A percentile compares a stretch with the other conserved stretches of the same genome.
Evolutionary conservation across 2,329 filamentous ascomycete species (phyloP).

Genomic region (Tolypocladium ophioglossoides): DNA sequence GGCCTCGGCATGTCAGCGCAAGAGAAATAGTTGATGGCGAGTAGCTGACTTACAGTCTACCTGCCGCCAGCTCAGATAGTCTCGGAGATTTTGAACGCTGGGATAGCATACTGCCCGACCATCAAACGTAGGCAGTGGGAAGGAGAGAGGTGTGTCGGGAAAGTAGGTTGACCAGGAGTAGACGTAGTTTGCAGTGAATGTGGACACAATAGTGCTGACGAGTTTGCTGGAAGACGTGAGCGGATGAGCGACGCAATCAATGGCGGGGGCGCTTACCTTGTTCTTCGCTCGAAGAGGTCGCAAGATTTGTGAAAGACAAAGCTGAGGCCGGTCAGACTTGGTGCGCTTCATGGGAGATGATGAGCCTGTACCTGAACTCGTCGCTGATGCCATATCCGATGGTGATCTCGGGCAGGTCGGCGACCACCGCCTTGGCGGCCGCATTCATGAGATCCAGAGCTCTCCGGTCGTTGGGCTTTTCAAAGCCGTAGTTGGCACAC

Average conservation of each 20-base stretch:
- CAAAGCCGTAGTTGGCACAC: slow-evolving; percentile 71
- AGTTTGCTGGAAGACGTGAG: slow-evolving; percentile 55
- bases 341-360: neutral
- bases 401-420: slow-evolving; percentile 72
- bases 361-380: slow-evolving; percentile 59
- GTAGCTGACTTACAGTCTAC: slow-evolving; percentile 64
- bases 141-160: slow-evolving; percentile 55
- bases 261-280: slow-evolving; percentile 40
- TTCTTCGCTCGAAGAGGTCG: slow-evolving; percentile 73
- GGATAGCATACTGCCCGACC: slow-evolving; percentile 88
- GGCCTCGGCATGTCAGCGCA: slow-evolving; percentile 43
- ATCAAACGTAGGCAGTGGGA: slow-evolving; percentile 82
- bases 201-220: slow-evolving; percentile 81
- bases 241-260: neutral
- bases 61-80: slow-evolving; percentile 96
- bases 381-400: slow-evolving; percentile 92
- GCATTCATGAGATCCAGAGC: slow-evolving; percentile 92
- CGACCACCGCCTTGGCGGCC: slow-evolving; percentile 75
- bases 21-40: neutral
- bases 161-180: slow-evolving; percentile 71
- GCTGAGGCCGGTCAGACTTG: slow-evolving; percentile 31
- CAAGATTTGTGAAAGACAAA: slow-evolving; percentile 83
- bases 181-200: slow-evolving; percentile 87
- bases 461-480: slow-evolving; percentile 84
- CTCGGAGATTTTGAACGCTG: slow-evolving; percentile 66